These are phyloP conservation scores for Vigna angularis DNA, from an alignment of 306 rosid genomes.

Conservation along the genomic window DNA sequence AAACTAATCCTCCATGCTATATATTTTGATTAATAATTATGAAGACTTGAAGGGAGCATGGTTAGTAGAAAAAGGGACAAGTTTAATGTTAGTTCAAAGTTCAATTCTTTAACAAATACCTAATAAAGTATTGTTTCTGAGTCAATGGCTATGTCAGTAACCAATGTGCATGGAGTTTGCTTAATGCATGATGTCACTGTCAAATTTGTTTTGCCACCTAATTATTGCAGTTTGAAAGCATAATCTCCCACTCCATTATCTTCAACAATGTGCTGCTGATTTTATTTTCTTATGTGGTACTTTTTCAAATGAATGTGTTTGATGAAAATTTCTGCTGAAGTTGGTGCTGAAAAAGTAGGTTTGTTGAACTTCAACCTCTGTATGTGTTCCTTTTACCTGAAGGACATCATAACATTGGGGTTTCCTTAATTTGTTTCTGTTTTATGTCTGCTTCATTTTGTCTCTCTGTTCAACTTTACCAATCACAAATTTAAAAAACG, in stretches of 20 bases:
- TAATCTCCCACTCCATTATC: slow-evolving; percentile 19
- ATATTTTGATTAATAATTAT: neutral
- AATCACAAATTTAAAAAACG: neutral
- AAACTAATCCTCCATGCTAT: slow-evolving; percentile 15
- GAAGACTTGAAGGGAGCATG: slow-evolving; percentile 3
- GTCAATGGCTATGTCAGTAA: slow-evolving; percentile 41
- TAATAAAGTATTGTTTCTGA: slow-evolving; percentile 39
- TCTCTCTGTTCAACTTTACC: slow-evolving; percentile 4
- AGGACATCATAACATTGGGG: slow-evolving; percentile 2
- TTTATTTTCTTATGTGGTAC: neutral
- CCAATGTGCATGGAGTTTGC: slow-evolving; percentile 39
- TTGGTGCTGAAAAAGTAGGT: slow-evolving; percentile 7
- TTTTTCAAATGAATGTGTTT: neutral
- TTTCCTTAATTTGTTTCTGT: neutral
- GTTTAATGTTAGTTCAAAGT: slow-evolving; percentile 36
- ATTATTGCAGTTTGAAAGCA: slow-evolving; percentile 18
- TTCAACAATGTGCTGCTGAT: neutral
- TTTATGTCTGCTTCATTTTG: slow-evolving; percentile 7
- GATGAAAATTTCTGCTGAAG: neutral
- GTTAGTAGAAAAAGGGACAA: slow-evolving; percentile 17
- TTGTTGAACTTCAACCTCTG: neutral
- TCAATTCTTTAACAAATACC: slow-evolving; percentile 52
- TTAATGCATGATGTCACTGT: slow-evolving; percentile 41
- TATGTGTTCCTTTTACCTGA: neutral
- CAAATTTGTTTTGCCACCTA: slow-evolving; percentile 39